These are phyloP conservation scores for Beauveria australis DNA, from an alignment of 2,329 filamentous ascomycete genomes.

Conservation along the genomic window DNA sequence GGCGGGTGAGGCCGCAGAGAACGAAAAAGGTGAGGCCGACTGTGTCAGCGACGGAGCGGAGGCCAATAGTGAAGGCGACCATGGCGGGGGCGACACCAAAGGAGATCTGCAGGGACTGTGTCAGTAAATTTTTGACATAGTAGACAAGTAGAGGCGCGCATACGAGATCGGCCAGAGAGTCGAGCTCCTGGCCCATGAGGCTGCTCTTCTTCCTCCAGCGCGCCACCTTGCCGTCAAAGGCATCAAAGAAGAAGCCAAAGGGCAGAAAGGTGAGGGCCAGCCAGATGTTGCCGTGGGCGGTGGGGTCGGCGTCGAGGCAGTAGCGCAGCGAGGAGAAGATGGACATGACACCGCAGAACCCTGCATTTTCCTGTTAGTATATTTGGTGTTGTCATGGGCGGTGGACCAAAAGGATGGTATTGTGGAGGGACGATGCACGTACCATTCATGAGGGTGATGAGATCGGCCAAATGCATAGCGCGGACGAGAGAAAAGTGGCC, in stretches of 20 bases:
- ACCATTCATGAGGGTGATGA: conserved; percentile 79
- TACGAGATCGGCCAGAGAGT: conserved; percentile 92
- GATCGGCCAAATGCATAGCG: conserved; percentile 69
- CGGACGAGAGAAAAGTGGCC: conserved; percentile 65
- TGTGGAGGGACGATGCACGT: conserved; percentile 11
- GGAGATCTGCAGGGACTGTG: conserved; percentile 57
- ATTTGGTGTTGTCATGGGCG: background rate
- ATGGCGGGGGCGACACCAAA: conserved; percentile 88
- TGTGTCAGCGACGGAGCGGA: conserved; percentile 79
- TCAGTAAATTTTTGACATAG: background rate
- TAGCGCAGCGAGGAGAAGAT: conserved; percentile 93
- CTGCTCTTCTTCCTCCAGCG: conserved; percentile 95
- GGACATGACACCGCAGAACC: conserved; percentile 88
- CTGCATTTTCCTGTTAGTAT: conserved; percentile 23
- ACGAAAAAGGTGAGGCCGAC: conserved; percentile 79
- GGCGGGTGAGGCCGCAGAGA: conserved; percentile 83
- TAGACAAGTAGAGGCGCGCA: conserved; percentile 17
- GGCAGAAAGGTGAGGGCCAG: conserved; percentile 80
- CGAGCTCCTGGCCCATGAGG: conserved; percentile 95
- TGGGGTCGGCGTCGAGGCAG: conserved; percentile 60
- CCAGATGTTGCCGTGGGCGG: conserved; percentile 64
- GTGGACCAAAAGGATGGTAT: too few species aligned
- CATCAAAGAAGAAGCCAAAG: conserved; percentile 93
- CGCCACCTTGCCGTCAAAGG: conserved; percentile 94
- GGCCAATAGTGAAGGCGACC: conserved; percentile 79